These are phyloP conservation scores for Leersia perrieri DNA, from an alignment of 176 grass and related monocot species.

Conservation along the genomic window DNA sequence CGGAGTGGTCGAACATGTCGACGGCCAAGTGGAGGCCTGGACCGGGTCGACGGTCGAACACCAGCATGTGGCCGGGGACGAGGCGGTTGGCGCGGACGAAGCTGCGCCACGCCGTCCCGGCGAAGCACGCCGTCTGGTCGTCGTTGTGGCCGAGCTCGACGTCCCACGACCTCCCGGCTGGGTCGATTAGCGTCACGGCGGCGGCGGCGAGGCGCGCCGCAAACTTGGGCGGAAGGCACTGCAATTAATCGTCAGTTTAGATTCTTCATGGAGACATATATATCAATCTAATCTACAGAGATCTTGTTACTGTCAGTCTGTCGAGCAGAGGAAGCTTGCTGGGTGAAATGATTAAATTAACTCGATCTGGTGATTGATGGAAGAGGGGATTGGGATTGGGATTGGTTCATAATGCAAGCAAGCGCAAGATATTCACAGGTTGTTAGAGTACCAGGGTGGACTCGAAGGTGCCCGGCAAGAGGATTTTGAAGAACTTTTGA, in stretches of 20 bases:
- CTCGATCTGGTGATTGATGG: too few species aligned
- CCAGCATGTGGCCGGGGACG: conserved; percentile 20
- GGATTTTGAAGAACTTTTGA: conserved; percentile 37
- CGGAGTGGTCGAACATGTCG: conserved; percentile 28
- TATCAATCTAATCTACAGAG: too few species aligned
- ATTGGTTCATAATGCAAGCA: too few species aligned
- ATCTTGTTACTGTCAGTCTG: too few species aligned
- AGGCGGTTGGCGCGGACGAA: conserved; percentile 20
- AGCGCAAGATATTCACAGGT: too few species aligned
- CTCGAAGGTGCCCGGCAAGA: conserved; percentile 32
- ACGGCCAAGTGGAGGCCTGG: conserved; percentile 20
- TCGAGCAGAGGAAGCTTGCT: too few species aligned
- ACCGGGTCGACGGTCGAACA: conserved; percentile 32
- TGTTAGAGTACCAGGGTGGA: conserved; percentile 8
- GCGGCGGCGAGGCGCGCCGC: conserved; percentile 1
- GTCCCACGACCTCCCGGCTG: not conserved
- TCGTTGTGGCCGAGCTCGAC: not conserved
- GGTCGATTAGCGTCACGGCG: conserved; percentile 17
- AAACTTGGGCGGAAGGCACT: conserved; percentile 34
- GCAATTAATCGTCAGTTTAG: too few species aligned
- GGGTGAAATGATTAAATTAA: too few species aligned
- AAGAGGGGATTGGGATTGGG: too few species aligned
- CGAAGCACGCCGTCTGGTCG: not conserved
- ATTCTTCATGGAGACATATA: too few species aligned
- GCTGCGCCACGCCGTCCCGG: conserved; percentile 13